These are phyloP conservation scores for Zopfia rhizophila DNA, from an alignment of 2,329 filamentous ascomycete species.

Conservation along the genomic window DNA sequence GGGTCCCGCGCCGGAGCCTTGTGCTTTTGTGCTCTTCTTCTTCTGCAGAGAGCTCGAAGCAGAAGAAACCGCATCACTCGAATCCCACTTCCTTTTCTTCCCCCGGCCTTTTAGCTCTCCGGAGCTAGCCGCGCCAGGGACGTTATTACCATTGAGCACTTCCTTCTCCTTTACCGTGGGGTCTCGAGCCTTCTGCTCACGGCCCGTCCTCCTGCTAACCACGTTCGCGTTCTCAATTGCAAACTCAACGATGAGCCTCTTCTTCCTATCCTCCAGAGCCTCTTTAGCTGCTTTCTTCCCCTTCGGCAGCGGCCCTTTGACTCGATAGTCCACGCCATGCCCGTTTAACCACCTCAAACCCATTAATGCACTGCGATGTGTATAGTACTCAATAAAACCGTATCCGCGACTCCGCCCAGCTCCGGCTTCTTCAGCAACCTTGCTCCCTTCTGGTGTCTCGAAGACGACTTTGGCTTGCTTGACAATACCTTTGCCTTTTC, in stretches of 20 bases:
- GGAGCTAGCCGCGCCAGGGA: slow-evolving; percentile 11
- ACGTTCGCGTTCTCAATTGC: slow-evolving; percentile 98
- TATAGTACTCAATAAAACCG: slow-evolving; percentile 96
- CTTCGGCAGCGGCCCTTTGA: slow-evolving; percentile 58
- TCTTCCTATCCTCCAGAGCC: slow-evolving; percentile 77
- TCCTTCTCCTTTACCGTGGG: slow-evolving; percentile 43
- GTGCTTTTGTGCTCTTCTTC: slow-evolving; percentile 26
- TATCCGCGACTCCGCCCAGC: slow-evolving; percentile 90
- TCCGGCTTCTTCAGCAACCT: slow-evolving; percentile 79
- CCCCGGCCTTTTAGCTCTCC: slow-evolving; percentile 30
- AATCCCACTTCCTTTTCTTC: slow-evolving; percentile 54
- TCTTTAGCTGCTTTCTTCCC: slow-evolving; percentile 52
- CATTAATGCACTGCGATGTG: slow-evolving; percentile 94
- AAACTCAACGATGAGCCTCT: slow-evolving; percentile 93
- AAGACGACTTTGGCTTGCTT: slow-evolving; percentile 95
- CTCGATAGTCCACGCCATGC: slow-evolving; percentile 65
- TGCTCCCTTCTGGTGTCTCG: slow-evolving; percentile 85
- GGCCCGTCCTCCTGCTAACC: slow-evolving; percentile 78
- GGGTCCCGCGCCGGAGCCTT: slow-evolving; percentile 31
- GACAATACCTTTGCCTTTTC: slow-evolving; percentile 86
- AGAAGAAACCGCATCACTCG: slow-evolving; percentile 15
- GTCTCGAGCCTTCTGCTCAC: slow-evolving; percentile 66
- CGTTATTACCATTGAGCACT: slow-evolving; percentile 22
- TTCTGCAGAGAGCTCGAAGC: slow-evolving; percentile 19
- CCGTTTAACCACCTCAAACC: slow-evolving; percentile 94